phyloP scores from a whole-genome alignment of 257 asterid genomes.

The Ophiorrhiza pumila region DNA sequence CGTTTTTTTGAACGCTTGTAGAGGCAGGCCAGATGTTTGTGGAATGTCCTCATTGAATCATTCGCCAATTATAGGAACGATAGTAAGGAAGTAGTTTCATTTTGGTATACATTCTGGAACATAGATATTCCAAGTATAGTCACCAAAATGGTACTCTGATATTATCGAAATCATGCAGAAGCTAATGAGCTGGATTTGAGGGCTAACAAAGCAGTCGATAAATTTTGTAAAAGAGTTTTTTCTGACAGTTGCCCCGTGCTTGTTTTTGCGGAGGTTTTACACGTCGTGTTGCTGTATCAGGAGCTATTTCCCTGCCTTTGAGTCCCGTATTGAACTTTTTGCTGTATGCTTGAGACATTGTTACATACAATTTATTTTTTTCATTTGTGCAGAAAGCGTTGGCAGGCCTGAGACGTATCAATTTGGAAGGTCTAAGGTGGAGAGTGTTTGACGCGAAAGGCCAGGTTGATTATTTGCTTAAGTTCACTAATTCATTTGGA shows the following conservation, averaged over 20 bases:
- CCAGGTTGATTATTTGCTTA: constrained; percentile 45
- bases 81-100: background rate
- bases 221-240: too few relatives aligned
- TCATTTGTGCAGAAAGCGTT: constrained; percentile 64
- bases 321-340: too few relatives aligned
- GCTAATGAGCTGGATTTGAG: background rate
- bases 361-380: background rate
- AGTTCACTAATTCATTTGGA: background rate
- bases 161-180: background rate
- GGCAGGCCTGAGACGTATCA: constrained; percentile 77
- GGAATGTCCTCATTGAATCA: constrained; percentile 1
- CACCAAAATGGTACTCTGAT: too few relatives aligned
- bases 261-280: too few relatives aligned
- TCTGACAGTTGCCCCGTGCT: too few relatives aligned
- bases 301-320: too few relatives aligned
- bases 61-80: background rate
- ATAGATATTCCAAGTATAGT: too few relatives aligned
- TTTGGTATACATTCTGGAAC: too few relatives aligned
- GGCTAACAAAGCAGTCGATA: background rate
- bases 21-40: constrained; percentile 15
- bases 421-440: constrained; percentile 91
- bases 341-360: constrained; percentile 8
- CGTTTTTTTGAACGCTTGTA: background rate
- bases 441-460: constrained; percentile 95
- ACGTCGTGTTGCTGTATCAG: too few relatives aligned